phyloP scores from a whole-genome alignment of 2,329 filamentous ascomycete species.

The Talaromyces piceae region DNA sequence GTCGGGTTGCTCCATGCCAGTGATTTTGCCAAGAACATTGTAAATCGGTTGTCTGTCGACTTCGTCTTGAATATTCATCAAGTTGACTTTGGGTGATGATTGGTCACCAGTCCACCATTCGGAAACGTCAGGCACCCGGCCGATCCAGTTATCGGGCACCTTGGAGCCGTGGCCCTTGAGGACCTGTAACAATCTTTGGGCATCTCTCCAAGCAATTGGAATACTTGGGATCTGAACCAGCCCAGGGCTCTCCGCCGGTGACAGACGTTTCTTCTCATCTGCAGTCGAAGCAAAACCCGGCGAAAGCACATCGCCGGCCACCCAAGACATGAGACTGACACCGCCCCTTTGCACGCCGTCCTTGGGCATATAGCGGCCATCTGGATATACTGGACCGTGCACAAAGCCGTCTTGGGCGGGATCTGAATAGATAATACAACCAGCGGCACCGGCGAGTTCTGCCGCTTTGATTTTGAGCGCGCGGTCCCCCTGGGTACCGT shows the following conservation, averaged over 20 bases:
- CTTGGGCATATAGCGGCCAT: constrained; percentile 70
- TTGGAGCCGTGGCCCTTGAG: constrained; percentile 67
- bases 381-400: constrained; percentile 64
- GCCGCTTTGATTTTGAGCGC: constrained; percentile 85
- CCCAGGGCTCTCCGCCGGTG: constrained; percentile 61
- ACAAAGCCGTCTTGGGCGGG: constrained; percentile 75
- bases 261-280: constrained; percentile 52
- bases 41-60: constrained; percentile 75
- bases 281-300: constrained; percentile 65
- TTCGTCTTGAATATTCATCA: constrained; percentile 84
- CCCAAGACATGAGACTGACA: constrained; percentile 73
- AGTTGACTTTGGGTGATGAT: constrained; percentile 66
- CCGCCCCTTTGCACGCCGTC: constrained; percentile 77
- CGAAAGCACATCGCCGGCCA: constrained; percentile 85
- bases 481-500: constrained; percentile 63
- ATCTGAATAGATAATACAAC: constrained; percentile 89
- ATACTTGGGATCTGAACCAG: constrained; percentile 81
- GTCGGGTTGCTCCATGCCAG: constrained; percentile 72
- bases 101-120: constrained; percentile 80
- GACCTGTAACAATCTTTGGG: constrained; percentile 66
- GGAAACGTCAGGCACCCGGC: constrained; percentile 64
- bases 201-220: constrained; percentile 83
- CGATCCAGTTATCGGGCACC: constrained; percentile 64
- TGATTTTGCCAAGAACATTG: constrained; percentile 80
- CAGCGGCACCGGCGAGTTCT: constrained; percentile 74